Evolutionary conservation across 2,329 filamentous ascomycete species (phyloP).

Genomic region (Talaromyces rugulosus): DNA sequence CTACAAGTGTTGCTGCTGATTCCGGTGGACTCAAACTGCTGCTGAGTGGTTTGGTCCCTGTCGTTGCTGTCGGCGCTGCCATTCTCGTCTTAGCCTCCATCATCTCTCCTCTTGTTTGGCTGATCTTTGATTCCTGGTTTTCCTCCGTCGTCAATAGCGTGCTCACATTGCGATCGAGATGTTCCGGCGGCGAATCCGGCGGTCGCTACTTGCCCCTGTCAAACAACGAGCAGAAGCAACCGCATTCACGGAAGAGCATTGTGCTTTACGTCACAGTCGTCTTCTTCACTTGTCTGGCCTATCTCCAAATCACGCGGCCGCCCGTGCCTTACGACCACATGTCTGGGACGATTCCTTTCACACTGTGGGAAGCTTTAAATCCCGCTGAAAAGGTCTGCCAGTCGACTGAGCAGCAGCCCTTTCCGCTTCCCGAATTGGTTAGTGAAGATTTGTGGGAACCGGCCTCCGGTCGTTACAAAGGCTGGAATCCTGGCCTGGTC

Average conservation of each 20-base stretch:
- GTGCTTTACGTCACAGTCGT: background rate
- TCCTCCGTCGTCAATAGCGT: constrained; percentile 17
- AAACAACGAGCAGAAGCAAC: constrained; percentile 5
- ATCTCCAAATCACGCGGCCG: constrained; percentile 22
- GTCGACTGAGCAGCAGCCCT: constrained; percentile 15
- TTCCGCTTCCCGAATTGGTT: constrained; percentile 23
- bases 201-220: constrained; percentile 13
- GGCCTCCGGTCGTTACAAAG: constrained; percentile 24
- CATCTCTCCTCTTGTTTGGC: constrained; percentile 17
- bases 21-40: constrained; percentile 26
- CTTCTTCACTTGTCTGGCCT: background rate
- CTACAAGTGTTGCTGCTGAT: constrained; percentile 24
- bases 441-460: constrained; percentile 25
- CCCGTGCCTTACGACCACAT: constrained; percentile 27
- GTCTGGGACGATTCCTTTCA: constrained; percentile 26
- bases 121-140: constrained; percentile 20
- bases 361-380: constrained; percentile 19
- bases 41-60: constrained; percentile 26
- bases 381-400: constrained; percentile 1
- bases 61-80: constrained; percentile 17
- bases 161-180: background rate
- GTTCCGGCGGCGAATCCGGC: constrained; percentile 9
- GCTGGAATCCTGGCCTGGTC: constrained; percentile 24
- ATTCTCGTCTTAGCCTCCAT: constrained; percentile 21
- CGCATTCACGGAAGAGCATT: background rate